A percentile compares a stretch with the other conserved stretches of the same genome.
phyloP scores from a whole-genome alignment of 192 early-diverging fungal genomes.

The Backusella sp. region DNA sequence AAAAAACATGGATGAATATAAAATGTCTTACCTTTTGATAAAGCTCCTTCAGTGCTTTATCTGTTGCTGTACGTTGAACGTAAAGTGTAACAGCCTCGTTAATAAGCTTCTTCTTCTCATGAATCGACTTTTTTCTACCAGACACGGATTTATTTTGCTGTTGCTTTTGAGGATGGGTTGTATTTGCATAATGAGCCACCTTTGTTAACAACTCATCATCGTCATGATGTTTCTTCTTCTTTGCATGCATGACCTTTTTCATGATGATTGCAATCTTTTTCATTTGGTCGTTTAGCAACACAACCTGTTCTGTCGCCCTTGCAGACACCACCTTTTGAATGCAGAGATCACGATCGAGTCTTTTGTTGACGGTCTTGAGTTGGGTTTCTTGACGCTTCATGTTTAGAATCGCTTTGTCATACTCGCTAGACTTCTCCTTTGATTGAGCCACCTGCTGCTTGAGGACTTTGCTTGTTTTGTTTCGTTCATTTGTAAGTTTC shows the following conservation, averaged over 20 bases:
- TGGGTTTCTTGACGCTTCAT: conserved; percentile 12
- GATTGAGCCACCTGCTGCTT: conserved; percentile 23
- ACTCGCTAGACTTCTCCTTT: conserved; percentile 6
- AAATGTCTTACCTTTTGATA: background rate
- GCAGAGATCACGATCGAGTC: conserved; percentile 6
- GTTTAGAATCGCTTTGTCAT: conserved; percentile 13
- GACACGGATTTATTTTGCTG: background rate
- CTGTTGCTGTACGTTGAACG: background rate
- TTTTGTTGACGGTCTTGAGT: conserved; percentile 6
- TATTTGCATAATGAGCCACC: conserved; percentile 13
- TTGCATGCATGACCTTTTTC: conserved; percentile 1
- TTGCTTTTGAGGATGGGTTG: background rate
- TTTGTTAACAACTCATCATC: conserved; percentile 15
- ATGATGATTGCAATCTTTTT: conserved; percentile 4
- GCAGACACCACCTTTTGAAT: conserved; percentile 11
- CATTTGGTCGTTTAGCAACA: background rate
- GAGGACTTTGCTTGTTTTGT: conserved; percentile 15
- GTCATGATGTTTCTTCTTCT: background rate
- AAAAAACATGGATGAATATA: background rate
- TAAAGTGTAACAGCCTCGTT: background rate
- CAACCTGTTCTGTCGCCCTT: conserved; percentile 8
- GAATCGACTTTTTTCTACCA: background rate
- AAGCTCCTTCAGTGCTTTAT: background rate
- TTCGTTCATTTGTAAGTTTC: conserved; percentile 21
- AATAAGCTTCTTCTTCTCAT: conserved; percentile 13